These are phyloP conservation scores for Chalara sp. DNA, from an alignment of 2,329 filamentous ascomycete species.

Conservation along the genomic window DNA sequence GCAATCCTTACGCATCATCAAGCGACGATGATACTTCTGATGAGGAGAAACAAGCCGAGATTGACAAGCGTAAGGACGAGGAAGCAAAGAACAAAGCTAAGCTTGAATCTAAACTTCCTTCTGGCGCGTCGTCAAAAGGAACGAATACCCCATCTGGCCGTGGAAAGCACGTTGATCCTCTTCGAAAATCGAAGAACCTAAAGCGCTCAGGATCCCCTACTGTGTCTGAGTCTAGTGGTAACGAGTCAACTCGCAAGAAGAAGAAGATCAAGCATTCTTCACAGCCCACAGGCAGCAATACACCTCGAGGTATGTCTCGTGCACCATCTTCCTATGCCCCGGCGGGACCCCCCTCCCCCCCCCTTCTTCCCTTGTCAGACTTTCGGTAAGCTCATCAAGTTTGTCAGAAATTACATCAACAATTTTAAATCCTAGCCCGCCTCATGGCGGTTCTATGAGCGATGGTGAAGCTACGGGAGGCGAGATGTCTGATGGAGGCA, in stretches of 20 bases:
- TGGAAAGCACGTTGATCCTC: constrained; percentile 42
- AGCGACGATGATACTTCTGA: constrained; percentile 46
- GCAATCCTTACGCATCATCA: constrained; percentile 48
- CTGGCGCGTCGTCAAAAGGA: constrained; percentile 60
- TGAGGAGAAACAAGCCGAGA: constrained; percentile 55
- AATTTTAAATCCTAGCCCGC: constrained; percentile 31
- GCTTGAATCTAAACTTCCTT: constrained; percentile 34
- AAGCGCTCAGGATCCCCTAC: constrained; percentile 85
- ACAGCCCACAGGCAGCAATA: constrained; percentile 46
- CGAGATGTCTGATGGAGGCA: constrained; percentile 57
- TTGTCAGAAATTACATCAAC: constrained; percentile 21
- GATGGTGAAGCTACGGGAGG: constrained; percentile 67
- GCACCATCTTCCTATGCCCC: constrained; percentile 16
- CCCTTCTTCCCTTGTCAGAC: constrained; percentile 23
- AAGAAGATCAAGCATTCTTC: constrained; percentile 61
- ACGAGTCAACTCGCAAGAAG: constrained; percentile 80
- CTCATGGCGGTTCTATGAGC: constrained; percentile 48
- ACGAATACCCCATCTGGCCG: constrained; percentile 59
- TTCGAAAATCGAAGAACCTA: constrained; percentile 47
- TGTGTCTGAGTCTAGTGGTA: constrained; percentile 83
- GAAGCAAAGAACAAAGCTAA: constrained; percentile 48
- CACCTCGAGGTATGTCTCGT: constrained; percentile 34
- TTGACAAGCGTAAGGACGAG: constrained; percentile 53
- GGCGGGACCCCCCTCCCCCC: too few species aligned
- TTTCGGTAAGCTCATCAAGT: constrained; percentile 23